Evolutionary conservation across 768 basidiomycete species (phyloP).

Genomic region (Termitomyces bulborhizus): DNA sequence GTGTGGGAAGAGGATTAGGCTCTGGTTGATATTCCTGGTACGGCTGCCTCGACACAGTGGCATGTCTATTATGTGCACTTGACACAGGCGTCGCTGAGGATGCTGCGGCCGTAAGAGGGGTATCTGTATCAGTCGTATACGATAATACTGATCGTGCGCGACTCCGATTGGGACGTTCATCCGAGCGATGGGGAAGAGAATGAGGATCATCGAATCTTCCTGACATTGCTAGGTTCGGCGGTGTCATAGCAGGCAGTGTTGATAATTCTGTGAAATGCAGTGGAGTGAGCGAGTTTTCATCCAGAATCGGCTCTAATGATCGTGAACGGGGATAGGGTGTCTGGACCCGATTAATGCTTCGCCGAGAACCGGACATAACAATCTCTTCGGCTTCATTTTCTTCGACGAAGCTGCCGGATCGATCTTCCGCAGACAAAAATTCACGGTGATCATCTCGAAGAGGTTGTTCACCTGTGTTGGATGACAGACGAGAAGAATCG

Average conservation of each 20-base stretch:
- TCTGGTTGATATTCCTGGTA: background rate
- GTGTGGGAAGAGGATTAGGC: conserved; percentile 1
- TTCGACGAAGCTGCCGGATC: background rate
- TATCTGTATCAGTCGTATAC: background rate
- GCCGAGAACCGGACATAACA: background rate
- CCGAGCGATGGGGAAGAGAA: background rate
- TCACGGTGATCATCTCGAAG: background rate
- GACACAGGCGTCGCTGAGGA: conserved; percentile 1
- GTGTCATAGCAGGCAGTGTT: conserved; percentile 25
- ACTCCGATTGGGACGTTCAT: background rate
- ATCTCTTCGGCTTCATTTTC: background rate
- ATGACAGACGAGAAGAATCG: background rate
- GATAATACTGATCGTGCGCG: background rate
- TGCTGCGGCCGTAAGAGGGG: background rate
- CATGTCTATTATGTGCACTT: background rate
- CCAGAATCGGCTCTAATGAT: background rate
- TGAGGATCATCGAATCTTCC: background rate
- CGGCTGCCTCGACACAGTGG: background rate
- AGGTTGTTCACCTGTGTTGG: background rate
- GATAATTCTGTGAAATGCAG: conserved; percentile 32
- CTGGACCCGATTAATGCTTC: conserved; percentile 1
- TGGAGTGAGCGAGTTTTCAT: background rate
- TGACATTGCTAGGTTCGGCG: background rate
- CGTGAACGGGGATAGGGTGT: conserved; percentile 3
- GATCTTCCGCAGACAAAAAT: background rate